Evolutionary conservation across 2,329 filamentous ascomycete species (phyloP).

Genomic region (Fonsecaea nubica): DNA sequence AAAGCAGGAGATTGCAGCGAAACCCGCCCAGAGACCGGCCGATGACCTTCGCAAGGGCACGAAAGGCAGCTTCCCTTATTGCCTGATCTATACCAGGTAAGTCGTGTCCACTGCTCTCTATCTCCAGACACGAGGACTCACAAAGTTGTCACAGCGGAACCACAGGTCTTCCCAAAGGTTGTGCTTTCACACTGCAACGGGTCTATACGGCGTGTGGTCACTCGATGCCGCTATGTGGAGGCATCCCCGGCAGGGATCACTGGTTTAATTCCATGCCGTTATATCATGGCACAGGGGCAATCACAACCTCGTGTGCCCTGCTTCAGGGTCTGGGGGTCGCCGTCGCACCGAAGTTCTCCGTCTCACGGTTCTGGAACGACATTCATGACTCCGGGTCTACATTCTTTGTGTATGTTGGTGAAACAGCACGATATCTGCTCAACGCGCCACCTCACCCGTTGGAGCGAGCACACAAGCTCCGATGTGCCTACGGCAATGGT

Average conservation of each 20-base stretch:
- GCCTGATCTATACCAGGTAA: conserved; percentile 72
- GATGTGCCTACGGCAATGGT: conserved; percentile 57
- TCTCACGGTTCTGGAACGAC: conserved; percentile 41
- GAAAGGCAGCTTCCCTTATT: conserved; percentile 62
- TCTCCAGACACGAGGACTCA: not conserved
- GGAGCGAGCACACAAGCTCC: conserved; percentile 54
- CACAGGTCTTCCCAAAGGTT: conserved; percentile 76
- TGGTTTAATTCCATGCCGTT: conserved; percentile 81
- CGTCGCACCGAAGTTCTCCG: conserved; percentile 47
- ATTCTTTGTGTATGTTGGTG: conserved; percentile 63
- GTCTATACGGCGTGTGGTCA: conserved; percentile 48
- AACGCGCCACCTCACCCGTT: conserved; percentile 53
- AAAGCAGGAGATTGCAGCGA: conserved; percentile 55
- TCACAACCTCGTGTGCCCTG: conserved; percentile 63
- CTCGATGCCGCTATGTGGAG: conserved; percentile 26
- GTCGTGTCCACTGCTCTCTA: conserved; percentile 25
- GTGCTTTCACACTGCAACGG: conserved; percentile 63
- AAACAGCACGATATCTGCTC: conserved; percentile 58
- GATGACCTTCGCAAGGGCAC: conserved; percentile 63
- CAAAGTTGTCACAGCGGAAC: conserved; percentile 50
- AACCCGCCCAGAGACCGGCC: conserved; percentile 59
- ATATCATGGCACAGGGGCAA: conserved; percentile 76
- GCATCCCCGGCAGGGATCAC: conserved; percentile 54
- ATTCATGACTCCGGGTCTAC: conserved; percentile 54
- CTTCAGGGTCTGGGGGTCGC: conserved; percentile 51